Conservation (phyloP, 768 basidiomycete genomes). For the Termitomyces sp. region DNA sequence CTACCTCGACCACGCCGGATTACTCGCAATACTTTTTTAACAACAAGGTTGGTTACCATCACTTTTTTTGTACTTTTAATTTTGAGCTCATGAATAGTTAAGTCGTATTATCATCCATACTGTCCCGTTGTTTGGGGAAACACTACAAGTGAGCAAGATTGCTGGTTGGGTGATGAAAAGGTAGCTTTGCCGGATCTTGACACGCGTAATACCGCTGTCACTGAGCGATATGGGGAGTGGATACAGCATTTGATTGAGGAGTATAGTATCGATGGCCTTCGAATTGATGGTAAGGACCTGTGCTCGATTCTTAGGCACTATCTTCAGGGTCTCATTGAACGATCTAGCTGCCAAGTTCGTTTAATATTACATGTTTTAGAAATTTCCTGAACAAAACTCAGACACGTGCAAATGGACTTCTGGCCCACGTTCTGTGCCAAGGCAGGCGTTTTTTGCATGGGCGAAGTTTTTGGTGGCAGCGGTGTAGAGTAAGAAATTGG, state of each 20-base stretch:
- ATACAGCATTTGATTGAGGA: conserved; percentile 60
- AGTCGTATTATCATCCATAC: conserved; percentile 75
- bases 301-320: conserved; percentile 3
- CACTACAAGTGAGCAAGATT: conserved; percentile 62
- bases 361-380: not conserved
- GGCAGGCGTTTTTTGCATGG: conserved; percentile 84
- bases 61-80: not conserved
- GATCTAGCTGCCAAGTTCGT: conserved; percentile 39
- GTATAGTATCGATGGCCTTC: conserved; percentile 79
- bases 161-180: conserved; percentile 77
- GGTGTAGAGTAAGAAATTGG: conserved; percentile 39
- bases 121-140: conserved; percentile 72
- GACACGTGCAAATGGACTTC: conserved; percentile 68
- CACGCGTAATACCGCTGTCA: conserved; percentile 62
- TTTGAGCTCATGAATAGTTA: conserved; percentile 5
- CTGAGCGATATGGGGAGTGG: conserved; percentile 62
- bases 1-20: conserved; percentile 56
- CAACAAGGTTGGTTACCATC: conserved; percentile 36
- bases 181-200: conserved; percentile 79
- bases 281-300: conserved; percentile 58
- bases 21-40: conserved; percentile 67
- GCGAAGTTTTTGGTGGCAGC: conserved; percentile 64
- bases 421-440: conserved; percentile 70
- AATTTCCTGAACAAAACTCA: conserved; percentile 16
- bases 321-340: conserved; percentile 26